Evolutionary conservation across 1,284 basidiomycete genomes (phyloP).

Genomic region (Leccinum pachyderme): DNA sequence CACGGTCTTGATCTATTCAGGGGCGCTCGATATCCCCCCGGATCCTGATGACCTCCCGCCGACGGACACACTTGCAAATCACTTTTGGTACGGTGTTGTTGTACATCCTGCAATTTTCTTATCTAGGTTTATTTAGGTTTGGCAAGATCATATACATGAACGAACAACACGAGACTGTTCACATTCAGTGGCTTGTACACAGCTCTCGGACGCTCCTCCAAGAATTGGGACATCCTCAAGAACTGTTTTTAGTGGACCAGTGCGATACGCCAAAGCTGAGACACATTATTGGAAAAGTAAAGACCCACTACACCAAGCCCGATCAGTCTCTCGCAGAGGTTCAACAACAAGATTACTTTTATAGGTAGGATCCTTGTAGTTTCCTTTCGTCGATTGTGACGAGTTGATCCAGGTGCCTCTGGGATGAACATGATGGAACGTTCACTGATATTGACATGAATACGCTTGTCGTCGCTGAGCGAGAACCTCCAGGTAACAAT

Average conservation of each 20-base stretch:
- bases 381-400: conserved; percentile 8
- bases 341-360: conserved; percentile 51
- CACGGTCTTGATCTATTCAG: conserved; percentile 48
- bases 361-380: conserved; percentile 40
- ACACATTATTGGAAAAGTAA: conserved; percentile 15
- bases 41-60: conserved; percentile 35
- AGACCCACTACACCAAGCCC: conserved; percentile 36
- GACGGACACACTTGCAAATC: conserved; percentile 45
- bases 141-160: conserved; percentile 56
- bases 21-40: conserved; percentile 27
- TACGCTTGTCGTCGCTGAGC: conserved; percentile 11
- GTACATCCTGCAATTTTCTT: background rate
- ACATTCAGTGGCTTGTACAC: conserved; percentile 72
- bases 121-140: conserved; percentile 48
- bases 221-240: conserved; percentile 58
- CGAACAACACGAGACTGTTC: conserved; percentile 41
- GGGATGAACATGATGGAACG: conserved; percentile 18
- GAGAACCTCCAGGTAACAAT: conserved; percentile 42
- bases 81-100: conserved; percentile 52
- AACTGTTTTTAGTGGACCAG: conserved; percentile 57
- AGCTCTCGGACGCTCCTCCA: conserved; percentile 54
- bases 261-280: conserved; percentile 41
- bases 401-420: conserved; percentile 21
- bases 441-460: conserved; percentile 26
- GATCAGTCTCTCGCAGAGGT: conserved; percentile 17